A percentile compares a stretch with the other conserved stretches of the same genome.
Conservation (phyloP, 331 rosid genomes). For the Quercus lobata region DNA sequence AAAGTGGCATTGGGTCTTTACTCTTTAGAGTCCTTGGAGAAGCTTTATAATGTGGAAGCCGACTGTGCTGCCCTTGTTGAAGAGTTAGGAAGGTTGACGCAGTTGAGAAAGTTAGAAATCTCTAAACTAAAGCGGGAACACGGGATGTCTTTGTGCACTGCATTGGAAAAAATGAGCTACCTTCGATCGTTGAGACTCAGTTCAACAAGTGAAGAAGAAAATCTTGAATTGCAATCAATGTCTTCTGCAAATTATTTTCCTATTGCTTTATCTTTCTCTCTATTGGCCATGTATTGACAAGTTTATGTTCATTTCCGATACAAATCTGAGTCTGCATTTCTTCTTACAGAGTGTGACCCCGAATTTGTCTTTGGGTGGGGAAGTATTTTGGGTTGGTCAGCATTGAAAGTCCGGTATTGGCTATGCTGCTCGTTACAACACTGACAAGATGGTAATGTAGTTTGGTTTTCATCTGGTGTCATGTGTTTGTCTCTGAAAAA, state of each 20-base stretch:
- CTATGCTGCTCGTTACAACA: constrained; percentile 91
- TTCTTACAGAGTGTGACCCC: constrained; percentile 74
- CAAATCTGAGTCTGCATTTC: background rate
- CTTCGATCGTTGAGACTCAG: too few relatives aligned
- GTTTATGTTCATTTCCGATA: background rate
- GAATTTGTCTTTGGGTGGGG: constrained; percentile 90
- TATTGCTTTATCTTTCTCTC: background rate
- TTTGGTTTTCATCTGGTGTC: background rate
- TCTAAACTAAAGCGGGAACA: too few relatives aligned
- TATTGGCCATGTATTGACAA: background rate
- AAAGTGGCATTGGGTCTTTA: too few relatives aligned
- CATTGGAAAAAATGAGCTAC: too few relatives aligned
- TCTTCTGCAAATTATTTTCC: background rate
- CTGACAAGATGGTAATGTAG: constrained; percentile 76
- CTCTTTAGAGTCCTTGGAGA: too few relatives aligned
- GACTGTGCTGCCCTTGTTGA: too few relatives aligned
- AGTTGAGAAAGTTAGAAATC: too few relatives aligned
- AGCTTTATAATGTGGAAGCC: too few relatives aligned
- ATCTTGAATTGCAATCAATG: too few relatives aligned
- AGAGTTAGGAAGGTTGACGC: too few relatives aligned
- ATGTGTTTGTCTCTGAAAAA: background rate
- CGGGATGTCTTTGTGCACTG: too few relatives aligned
- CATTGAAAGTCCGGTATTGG: constrained; percentile 96
- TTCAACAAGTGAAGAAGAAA: too few relatives aligned
- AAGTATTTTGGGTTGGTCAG: constrained; percentile 99